A percentile compares a stretch with the other conserved stretches of the same genome.
These are phyloP conservation scores for Brassica hybrid DNA, from an alignment of 441 rosid genomes.

Conservation along the genomic window DNA sequence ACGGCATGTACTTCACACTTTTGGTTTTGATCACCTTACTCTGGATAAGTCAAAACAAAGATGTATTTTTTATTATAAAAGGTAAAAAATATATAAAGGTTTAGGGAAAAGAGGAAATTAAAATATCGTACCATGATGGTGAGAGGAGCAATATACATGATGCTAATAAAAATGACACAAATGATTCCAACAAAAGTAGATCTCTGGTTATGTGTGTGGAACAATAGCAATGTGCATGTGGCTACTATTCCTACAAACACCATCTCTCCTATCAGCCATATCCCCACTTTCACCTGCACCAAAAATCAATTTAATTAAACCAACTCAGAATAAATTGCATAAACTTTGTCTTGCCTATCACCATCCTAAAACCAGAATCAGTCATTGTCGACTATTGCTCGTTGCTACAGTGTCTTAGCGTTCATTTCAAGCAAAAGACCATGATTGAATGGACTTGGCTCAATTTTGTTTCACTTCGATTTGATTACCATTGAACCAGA, in stretches of 20 bases:
- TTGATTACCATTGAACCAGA: conserved; percentile 10
- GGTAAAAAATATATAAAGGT: background rate
- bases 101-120: background rate
- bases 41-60: conserved; percentile 48
- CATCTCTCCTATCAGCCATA: conserved; percentile 51
- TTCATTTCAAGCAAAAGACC: background rate
- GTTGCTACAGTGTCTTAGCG: background rate
- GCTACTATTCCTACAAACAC: conserved; percentile 53
- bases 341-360: background rate
- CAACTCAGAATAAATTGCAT: background rate
- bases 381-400: background rate
- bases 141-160: conserved; percentile 76
- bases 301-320: background rate
- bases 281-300: conserved; percentile 33
- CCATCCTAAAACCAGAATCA: background rate
- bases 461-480: conserved; percentile 1
- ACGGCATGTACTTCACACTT: conserved; percentile 95
- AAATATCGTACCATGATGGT: conserved; percentile 62
- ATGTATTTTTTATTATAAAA: background rate
- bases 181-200: conserved; percentile 58
- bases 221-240: conserved; percentile 45
- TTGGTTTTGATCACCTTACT: conserved; percentile 77
- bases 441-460: background rate
- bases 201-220: conserved; percentile 53
- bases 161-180: conserved; percentile 57